Evolutionary conservation across 495 filamentous ascomycete genomes (phyloP).

Genomic region (Penicillium mononematosum): DNA sequence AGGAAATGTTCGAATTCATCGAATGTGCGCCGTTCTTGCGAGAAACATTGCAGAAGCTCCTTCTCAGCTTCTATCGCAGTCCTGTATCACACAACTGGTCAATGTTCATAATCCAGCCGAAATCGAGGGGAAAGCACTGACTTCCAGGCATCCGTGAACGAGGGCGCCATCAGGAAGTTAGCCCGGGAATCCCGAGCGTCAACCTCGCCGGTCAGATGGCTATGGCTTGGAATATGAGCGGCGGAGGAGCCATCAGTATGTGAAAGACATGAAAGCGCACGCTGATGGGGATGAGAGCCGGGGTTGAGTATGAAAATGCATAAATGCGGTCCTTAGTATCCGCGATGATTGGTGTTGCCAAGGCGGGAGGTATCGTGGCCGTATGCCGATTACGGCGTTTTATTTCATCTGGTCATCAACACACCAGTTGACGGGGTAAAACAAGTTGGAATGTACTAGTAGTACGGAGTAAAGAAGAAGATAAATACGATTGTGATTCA

Average conservation of each 20-base stretch:
- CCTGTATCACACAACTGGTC: slow-evolving; percentile 28
- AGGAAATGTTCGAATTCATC: slow-evolving; percentile 58
- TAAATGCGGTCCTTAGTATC: slow-evolving; percentile 7
- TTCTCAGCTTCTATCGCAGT: slow-evolving; percentile 48
- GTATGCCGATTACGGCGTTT: slow-evolving; percentile 2
- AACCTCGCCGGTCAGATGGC: slow-evolving; percentile 55
- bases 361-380: slow-evolving; percentile 13
- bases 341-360: slow-evolving; percentile 13
- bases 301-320: slow-evolving; percentile 14
- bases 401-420: background rate
- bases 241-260: slow-evolving; percentile 47
- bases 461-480: background rate
- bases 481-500: background rate
- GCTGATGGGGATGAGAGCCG: slow-evolving; percentile 9
- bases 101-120: slow-evolving; percentile 13
- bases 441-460: background rate
- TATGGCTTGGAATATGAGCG: slow-evolving; percentile 43
- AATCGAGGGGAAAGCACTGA: slow-evolving; percentile 32
- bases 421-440: too few species aligned
- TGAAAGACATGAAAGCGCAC: slow-evolving; percentile 8
- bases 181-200: slow-evolving; percentile 51
- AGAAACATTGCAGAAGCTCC: slow-evolving; percentile 49
- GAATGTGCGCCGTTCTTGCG: slow-evolving; percentile 54
- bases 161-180: slow-evolving; percentile 47
- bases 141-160: slow-evolving; percentile 52